Evolutionary conservation across 208 protist species (phyloP).

Genomic region (Blastocrithidia nonstop): DNA sequence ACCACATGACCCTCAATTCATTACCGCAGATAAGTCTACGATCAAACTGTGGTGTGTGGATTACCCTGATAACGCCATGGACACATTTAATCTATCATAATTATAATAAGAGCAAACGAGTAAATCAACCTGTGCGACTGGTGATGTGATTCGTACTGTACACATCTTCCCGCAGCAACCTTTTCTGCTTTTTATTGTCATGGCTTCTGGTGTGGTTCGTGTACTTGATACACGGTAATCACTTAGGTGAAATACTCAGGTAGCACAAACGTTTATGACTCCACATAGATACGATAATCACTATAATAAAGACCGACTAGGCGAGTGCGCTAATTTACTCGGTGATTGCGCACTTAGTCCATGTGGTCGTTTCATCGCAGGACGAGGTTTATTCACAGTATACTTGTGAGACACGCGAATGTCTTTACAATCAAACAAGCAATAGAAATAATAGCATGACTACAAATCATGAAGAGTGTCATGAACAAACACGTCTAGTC

Average conservation of each 20-base stretch:
- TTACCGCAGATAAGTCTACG: constrained; percentile 65
- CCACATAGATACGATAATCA: constrained; percentile 5
- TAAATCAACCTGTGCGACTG: constrained; percentile 1
- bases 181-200: constrained; percentile 67
- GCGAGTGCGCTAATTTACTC: constrained; percentile 43
- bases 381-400: constrained; percentile 62
- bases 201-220: constrained; percentile 50
- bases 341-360: constrained; percentile 73
- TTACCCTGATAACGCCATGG: constrained; percentile 71
- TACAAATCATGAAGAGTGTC: too few relatives aligned
- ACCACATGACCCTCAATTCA: constrained; percentile 60
- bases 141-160: constrained; percentile 44
- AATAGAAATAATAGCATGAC: too few relatives aligned
- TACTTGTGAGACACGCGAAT: constrained; percentile 76
- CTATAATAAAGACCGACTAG: constrained; percentile 8
- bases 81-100: constrained; percentile 54
- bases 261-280: constrained; percentile 45
- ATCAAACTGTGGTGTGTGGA: constrained; percentile 81
- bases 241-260: constrained; percentile 46
- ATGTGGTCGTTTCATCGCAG: constrained; percentile 65
- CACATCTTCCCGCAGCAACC: constrained; percentile 62
- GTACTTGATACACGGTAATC: constrained; percentile 70
- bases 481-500: too few relatives aligned
- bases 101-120: constrained; percentile 9
- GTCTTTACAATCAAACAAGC: too few relatives aligned